Evolutionary conservation across 345 rosid species (phyloP).

Genomic region (Murraya koenigii): DNA sequence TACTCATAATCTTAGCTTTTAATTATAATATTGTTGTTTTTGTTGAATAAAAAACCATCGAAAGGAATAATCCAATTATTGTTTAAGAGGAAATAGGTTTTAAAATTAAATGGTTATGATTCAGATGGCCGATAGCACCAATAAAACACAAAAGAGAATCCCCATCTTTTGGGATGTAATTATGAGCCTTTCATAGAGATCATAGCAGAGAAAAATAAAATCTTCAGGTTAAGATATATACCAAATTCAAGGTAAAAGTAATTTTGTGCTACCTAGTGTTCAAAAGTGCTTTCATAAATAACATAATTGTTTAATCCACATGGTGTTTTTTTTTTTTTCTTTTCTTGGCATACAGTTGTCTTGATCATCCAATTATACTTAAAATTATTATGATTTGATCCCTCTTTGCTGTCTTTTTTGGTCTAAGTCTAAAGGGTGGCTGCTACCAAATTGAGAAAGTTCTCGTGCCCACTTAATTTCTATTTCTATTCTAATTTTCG

Average conservation of each 20-base stretch:
- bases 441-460: neutral
- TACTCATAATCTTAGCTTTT: neutral
- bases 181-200: neutral
- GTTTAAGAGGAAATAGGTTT: neutral
- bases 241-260: neutral
- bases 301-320: neutral
- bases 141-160: neutral
- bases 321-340: neutral
- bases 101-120: neutral
- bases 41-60: neutral
- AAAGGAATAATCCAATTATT: neutral
- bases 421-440: neutral
- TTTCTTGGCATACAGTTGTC: no score
- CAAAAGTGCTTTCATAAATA: neutral
- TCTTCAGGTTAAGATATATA: neutral
- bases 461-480: neutral
- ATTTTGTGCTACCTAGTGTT: neutral
- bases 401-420: neutral
- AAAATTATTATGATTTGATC: neutral
- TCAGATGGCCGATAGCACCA: neutral
- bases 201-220: neutral
- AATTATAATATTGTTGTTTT: neutral
- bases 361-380: no score
- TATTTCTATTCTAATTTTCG: neutral
- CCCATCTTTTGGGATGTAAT: slow-evolving; percentile 7